These are phyloP conservation scores for Millerago galiae DNA, from an alignment of 805 yeast species.

Conservation along the genomic window DNA sequence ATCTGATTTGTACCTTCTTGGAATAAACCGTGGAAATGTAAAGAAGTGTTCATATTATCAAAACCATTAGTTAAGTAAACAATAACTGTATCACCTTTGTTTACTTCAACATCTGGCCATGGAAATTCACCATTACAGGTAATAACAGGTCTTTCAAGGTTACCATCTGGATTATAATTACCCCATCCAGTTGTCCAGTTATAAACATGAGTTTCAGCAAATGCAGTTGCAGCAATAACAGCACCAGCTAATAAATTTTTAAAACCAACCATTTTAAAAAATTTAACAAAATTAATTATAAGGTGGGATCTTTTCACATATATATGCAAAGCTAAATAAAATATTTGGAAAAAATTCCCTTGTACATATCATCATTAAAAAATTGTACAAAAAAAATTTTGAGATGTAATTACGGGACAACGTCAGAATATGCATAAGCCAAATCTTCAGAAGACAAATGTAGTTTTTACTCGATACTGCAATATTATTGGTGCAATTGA, in stretches of 20 bases:
- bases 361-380: too few relatives aligned
- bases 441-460: too few relatives aligned
- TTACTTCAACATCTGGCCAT: constrained; percentile 40
- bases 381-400: not conserved
- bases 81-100: constrained; percentile 35
- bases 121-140: constrained; percentile 54
- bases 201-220: constrained; percentile 21
- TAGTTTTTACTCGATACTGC: too few relatives aligned
- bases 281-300: not conserved
- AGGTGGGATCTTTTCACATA: constrained; percentile 1
- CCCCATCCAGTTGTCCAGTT: constrained; percentile 34
- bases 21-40: constrained; percentile 49
- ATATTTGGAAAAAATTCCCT: too few relatives aligned
- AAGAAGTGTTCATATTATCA: constrained; percentile 37
- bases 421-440: not conserved
- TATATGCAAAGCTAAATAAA: not conserved
- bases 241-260: constrained; percentile 2
- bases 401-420: not conserved
- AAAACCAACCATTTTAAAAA: constrained; percentile 6
- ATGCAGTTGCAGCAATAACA: constrained; percentile 1
- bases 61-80: constrained; percentile 34
- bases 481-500: too few relatives aligned
- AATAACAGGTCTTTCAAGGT: constrained; percentile 41
- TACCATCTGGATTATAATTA: constrained; percentile 52
- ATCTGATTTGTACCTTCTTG: constrained; percentile 41